Evolutionary conservation across 2,329 filamentous ascomycete species (phyloP).

Genomic region (Colletotrichum godetiae): DNA sequence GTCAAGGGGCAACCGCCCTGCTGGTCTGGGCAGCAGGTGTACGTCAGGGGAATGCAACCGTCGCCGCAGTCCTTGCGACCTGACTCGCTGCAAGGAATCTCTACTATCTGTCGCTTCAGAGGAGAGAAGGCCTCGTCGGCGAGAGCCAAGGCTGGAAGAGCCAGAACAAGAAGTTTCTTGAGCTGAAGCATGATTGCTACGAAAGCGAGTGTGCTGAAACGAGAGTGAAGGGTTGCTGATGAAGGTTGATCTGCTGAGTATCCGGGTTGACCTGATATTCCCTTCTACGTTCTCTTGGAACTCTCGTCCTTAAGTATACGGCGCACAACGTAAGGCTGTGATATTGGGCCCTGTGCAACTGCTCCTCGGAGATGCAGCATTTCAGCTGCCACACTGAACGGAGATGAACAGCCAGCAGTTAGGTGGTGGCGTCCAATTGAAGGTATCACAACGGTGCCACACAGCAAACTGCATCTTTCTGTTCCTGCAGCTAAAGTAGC

Average conservation of each 20-base stretch:
- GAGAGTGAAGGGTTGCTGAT: not conserved
- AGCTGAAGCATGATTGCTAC: conserved; percentile 41
- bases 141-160: conserved; percentile 38
- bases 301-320: not conserved
- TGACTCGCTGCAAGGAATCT: conserved; percentile 39
- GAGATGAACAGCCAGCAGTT: conserved; percentile 8
- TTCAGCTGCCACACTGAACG: not conserved
- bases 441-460: not conserved
- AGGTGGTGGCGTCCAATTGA: conserved; percentile 14
- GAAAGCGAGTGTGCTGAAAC: not conserved
- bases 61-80: conserved; percentile 42
- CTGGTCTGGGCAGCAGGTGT: conserved; percentile 45
- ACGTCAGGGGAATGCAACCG: conserved; percentile 42
- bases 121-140: conserved; percentile 36
- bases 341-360: not conserved
- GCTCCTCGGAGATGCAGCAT: not conserved
- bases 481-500: conserved; percentile 4
- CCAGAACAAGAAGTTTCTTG: conserved; percentile 39
- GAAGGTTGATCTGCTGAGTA: not conserved
- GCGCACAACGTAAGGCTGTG: not conserved
- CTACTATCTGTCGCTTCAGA: conserved; percentile 37
- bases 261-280: not conserved
- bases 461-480: not conserved
- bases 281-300: not conserved
- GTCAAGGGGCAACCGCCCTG: conserved; percentile 42